Conservation (phyloP, 1,139 yeast species). For the Magnusiomyces ingens region DNA sequence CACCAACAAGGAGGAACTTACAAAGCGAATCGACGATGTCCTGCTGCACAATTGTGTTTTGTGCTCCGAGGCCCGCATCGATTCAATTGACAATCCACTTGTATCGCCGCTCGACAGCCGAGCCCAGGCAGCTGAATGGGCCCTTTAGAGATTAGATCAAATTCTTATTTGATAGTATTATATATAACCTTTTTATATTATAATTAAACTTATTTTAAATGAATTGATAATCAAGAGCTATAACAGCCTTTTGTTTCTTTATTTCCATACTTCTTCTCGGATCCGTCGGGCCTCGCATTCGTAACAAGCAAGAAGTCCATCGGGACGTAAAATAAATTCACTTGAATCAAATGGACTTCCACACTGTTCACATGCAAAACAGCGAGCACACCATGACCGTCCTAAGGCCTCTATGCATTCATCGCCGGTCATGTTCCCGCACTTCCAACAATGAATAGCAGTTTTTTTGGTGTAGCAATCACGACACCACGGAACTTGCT, state of each 20-base stretch:
- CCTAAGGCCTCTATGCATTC: slow-evolving; percentile 30
- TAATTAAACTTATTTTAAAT: not conserved
- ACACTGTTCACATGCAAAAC: slow-evolving; percentile 33
- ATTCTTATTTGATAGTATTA: not conserved
- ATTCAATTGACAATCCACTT: slow-evolving; percentile 56
- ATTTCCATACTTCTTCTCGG: slow-evolving; percentile 25
- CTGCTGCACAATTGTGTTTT: slow-evolving; percentile 65
- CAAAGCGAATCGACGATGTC: slow-evolving; percentile 50
- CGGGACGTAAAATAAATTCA: slow-evolving; percentile 31
- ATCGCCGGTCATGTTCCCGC: slow-evolving; percentile 24
- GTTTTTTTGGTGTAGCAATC: slow-evolving; percentile 27
- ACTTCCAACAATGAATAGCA: slow-evolving; percentile 32
- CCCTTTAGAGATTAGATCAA: slow-evolving; percentile 3
- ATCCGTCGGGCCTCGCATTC: slow-evolving; percentile 27
- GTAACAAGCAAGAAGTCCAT: slow-evolving; percentile 32
- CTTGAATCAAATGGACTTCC: slow-evolving; percentile 24
- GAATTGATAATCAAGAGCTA: not conserved
- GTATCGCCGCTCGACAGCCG: slow-evolving; percentile 16
- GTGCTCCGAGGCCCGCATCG: slow-evolving; percentile 73
- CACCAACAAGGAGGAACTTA: slow-evolving; percentile 24
- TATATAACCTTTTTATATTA: not conserved
- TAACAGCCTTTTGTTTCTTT: slow-evolving; percentile 2
- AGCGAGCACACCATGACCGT: slow-evolving; percentile 30
- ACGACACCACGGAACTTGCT: slow-evolving; percentile 24
- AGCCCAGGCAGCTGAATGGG: slow-evolving; percentile 16